Percentiles rank a stretch among this genome's conserved stretches.
Evolutionary conservation across 768 basidiomycete species (phyloP).

Genomic region (Collybiopsis luxurians): DNA sequence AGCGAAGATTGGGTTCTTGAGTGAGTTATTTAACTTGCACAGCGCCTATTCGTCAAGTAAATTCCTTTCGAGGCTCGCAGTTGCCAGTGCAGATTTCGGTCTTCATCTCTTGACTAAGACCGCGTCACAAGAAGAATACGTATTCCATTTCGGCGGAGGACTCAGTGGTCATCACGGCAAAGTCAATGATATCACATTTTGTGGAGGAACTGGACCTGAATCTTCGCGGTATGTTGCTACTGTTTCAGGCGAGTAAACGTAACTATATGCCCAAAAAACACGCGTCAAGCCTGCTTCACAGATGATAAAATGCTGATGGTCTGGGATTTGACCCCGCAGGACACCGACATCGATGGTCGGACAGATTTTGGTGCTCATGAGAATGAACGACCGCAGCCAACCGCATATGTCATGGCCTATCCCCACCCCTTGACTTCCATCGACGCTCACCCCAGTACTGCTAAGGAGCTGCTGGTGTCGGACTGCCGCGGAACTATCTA

Average conservation of each 20-base stretch:
- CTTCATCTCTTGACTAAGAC: slow-evolving; percentile 68
- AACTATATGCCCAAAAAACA: not conserved
- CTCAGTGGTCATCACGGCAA: slow-evolving; percentile 78
- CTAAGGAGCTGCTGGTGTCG: slow-evolving; percentile 78
- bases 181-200: slow-evolving; percentile 77
- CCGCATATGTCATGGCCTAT: slow-evolving; percentile 74
- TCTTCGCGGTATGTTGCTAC: slow-evolving; percentile 74
- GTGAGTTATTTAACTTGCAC: slow-evolving; percentile 31
- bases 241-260: slow-evolving; percentile 58
- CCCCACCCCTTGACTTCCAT: slow-evolving; percentile 70
- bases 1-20: slow-evolving; percentile 71
- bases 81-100: slow-evolving; percentile 66
- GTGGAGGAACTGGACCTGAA: slow-evolving; percentile 70
- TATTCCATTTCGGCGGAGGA: slow-evolving; percentile 76
- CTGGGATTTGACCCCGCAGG: slow-evolving; percentile 74
- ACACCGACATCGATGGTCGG: slow-evolving; percentile 34
- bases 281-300: slow-evolving; percentile 21
- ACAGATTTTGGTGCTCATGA: slow-evolving; percentile 23
- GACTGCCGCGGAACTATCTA: slow-evolving; percentile 74
- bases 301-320: slow-evolving; percentile 86
- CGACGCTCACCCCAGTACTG: slow-evolving; percentile 65
- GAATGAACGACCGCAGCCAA: slow-evolving; percentile 58
- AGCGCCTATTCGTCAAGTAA: slow-evolving; percentile 1
- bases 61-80: slow-evolving; percentile 52
- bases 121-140: slow-evolving; percentile 41